phyloP scores from a whole-genome alignment of 768 basidiomycete species.

The Russula earlei region DNA sequence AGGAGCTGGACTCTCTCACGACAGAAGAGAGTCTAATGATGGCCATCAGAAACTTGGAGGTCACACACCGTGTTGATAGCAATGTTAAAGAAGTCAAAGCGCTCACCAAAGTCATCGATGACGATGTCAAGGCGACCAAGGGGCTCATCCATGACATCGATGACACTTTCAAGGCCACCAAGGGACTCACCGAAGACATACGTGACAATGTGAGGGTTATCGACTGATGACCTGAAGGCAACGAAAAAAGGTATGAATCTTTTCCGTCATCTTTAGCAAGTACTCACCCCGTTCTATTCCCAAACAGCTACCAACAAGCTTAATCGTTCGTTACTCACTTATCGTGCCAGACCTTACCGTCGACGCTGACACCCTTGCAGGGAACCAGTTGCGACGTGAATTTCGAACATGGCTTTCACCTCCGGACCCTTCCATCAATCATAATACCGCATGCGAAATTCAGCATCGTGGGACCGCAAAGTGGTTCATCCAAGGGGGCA shows the following conservation, averaged over 20 bases:
- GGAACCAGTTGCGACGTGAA: neutral
- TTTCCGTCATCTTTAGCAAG: neutral
- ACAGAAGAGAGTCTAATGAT: neutral
- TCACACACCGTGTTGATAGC: neutral
- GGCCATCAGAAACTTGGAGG: neutral
- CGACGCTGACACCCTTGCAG: neutral
- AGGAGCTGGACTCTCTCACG: neutral
- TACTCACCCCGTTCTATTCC: neutral
- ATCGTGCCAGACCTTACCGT: too few relatives aligned
- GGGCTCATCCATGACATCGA: neutral
- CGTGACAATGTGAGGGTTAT: neutral
- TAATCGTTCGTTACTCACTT: neutral
- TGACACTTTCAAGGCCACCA: neutral
- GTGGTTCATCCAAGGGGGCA: neutral
- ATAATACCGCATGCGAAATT: neutral
- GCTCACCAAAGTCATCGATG: neutral
- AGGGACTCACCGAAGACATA: neutral
- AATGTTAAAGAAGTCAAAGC: neutral
- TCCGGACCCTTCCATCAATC: slow-evolving; percentile 7
- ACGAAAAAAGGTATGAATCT: neutral
- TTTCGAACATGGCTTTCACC: neutral
- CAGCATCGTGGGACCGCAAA: neutral
- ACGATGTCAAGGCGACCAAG: neutral
- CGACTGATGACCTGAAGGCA: neutral
- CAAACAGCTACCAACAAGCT: neutral